Conservation (phyloP, 139 green algal genomes). For the Volvox reticuliferus region DNA sequence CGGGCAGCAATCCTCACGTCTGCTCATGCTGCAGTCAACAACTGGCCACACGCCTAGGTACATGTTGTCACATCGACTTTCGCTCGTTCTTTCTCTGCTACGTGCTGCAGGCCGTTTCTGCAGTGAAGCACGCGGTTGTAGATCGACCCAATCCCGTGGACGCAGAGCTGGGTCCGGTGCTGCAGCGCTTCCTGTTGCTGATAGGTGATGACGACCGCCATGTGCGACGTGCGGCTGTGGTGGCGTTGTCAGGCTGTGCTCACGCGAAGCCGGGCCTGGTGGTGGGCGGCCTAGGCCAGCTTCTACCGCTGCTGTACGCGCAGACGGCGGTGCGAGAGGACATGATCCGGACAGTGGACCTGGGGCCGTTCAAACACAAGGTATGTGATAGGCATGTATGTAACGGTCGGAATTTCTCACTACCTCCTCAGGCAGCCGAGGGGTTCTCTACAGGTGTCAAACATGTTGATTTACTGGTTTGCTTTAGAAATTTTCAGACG, state of each 20-base stretch:
- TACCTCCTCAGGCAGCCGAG: too few relatives aligned
- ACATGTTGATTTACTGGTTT: too few relatives aligned
- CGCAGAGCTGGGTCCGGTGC: conserved; percentile 61
- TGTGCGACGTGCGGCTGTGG: conserved; percentile 46
- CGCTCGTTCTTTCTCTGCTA: too few relatives aligned
- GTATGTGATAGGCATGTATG: background rate
- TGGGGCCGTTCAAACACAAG: conserved; percentile 95
- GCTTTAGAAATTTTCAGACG: too few relatives aligned
- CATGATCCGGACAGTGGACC: conserved; percentile 89
- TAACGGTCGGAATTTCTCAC: too few relatives aligned
- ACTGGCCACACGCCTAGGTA: too few relatives aligned
- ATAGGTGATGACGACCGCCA: conserved; percentile 71
- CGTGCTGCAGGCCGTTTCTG: conserved; percentile 67
- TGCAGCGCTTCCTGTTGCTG: conserved; percentile 72
- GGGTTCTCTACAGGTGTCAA: too few relatives aligned
- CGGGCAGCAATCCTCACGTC: too few relatives aligned
- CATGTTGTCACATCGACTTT: too few relatives aligned
- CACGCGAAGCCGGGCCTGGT: conserved; percentile 85
- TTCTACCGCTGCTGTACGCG: conserved; percentile 89
- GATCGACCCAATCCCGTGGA: conserved; percentile 83
- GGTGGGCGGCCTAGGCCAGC: conserved; percentile 64
- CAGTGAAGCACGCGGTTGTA: conserved; percentile 79
- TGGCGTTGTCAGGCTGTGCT: conserved; percentile 64
- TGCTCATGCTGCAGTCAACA: too few relatives aligned
- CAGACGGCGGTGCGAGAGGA: conserved; percentile 84